A percentile compares a stretch with the other conserved stretches of the same genome.
Evolutionary conservation across 805 yeast species (phyloP).

Genomic region (Henningerozyma blattae): DNA sequence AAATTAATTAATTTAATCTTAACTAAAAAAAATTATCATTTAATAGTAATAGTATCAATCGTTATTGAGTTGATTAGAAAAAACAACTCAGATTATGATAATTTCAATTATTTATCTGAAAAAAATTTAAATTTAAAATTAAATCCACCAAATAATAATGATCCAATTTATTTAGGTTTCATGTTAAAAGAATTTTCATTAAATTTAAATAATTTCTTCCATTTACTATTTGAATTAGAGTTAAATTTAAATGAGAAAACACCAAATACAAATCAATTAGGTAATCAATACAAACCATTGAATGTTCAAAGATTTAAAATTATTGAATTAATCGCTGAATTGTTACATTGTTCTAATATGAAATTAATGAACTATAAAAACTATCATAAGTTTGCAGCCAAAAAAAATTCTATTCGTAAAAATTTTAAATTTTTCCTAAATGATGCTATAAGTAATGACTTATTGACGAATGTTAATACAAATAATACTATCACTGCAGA

Average conservation of each 20-base stretch:
- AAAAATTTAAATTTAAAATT: slow-evolving; percentile 47
- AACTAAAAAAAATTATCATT: slow-evolving; percentile 62
- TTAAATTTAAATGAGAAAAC: slow-evolving; percentile 14
- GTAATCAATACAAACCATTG: slow-evolving; percentile 49
- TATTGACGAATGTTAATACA: slow-evolving; percentile 3
- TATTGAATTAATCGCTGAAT: slow-evolving; percentile 84
- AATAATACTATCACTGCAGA: not conserved
- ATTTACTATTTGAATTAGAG: slow-evolving; percentile 4
- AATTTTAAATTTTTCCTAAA: not conserved
- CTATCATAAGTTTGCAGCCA: slow-evolving; percentile 53
- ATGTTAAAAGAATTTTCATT: slow-evolving; percentile 54
- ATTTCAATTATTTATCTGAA: slow-evolving; percentile 58
- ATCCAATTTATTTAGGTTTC: slow-evolving; percentile 82
- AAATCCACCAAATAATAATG: slow-evolving; percentile 73
- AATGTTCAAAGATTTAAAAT: slow-evolving; percentile 87
- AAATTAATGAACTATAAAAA: slow-evolving; percentile 67
- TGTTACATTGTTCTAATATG: slow-evolving; percentile 93
- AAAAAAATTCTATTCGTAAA: slow-evolving; percentile 57
- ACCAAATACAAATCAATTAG: slow-evolving; percentile 41
- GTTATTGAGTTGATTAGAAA: slow-evolving; percentile 89
- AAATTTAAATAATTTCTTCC: slow-evolving; percentile 27
- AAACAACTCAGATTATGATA: slow-evolving; percentile 91
- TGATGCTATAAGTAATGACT: not conserved
- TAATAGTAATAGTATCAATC: slow-evolving; percentile 79
- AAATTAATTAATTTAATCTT: slow-evolving; percentile 61